A percentile compares a stretch with the other conserved stretches of the same genome.
Conservation (phyloP, 1,139 yeast species). For the Tardiomyces blankii region DNA sequence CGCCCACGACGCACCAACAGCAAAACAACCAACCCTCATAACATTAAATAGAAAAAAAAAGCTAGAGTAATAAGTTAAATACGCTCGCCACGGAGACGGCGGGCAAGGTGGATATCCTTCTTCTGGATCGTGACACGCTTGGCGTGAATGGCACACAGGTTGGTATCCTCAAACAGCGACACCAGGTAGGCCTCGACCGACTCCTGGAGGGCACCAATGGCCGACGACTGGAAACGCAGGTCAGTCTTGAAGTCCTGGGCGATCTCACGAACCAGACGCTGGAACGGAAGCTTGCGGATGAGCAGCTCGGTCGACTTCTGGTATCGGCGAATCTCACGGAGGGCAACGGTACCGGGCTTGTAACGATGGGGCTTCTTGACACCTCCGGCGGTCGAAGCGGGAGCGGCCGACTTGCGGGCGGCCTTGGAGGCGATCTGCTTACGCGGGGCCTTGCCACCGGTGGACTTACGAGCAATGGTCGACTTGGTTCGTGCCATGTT, state of each 20-base stretch:
- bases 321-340: slow-evolving; percentile 99
- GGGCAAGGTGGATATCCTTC: slow-evolving; percentile 98
- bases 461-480: slow-evolving; percentile 89
- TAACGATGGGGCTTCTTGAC: slow-evolving; percentile 99
- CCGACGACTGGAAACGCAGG: slow-evolving; percentile 96
- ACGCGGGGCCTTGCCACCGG: slow-evolving; percentile 99
- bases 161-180: slow-evolving; percentile 89
- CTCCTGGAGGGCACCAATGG: slow-evolving; percentile 98
- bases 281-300: slow-evolving; percentile 97
- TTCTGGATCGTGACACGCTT: slow-evolving; percentile 99
- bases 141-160: slow-evolving; percentile 98
- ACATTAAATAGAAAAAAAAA: too few species aligned
- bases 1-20: too few species aligned
- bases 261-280: slow-evolving; percentile 95
- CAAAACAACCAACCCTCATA: too few species aligned
- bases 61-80: not conserved
- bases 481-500: slow-evolving; percentile 97
- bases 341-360: slow-evolving; percentile 99
- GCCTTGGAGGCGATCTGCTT: slow-evolving; percentile 98
- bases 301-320: slow-evolving; percentile 95
- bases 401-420: slow-evolving; percentile 88
- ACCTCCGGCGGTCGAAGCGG: slow-evolving; percentile 84
- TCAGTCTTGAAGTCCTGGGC: slow-evolving; percentile 98
- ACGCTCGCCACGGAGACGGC: slow-evolving; percentile 93
- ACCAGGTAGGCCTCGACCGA: slow-evolving; percentile 96